These are phyloP conservation scores for Byssoonygena ceratinophila DNA, from an alignment of 2,329 filamentous ascomycete species.

Conservation along the genomic window DNA sequence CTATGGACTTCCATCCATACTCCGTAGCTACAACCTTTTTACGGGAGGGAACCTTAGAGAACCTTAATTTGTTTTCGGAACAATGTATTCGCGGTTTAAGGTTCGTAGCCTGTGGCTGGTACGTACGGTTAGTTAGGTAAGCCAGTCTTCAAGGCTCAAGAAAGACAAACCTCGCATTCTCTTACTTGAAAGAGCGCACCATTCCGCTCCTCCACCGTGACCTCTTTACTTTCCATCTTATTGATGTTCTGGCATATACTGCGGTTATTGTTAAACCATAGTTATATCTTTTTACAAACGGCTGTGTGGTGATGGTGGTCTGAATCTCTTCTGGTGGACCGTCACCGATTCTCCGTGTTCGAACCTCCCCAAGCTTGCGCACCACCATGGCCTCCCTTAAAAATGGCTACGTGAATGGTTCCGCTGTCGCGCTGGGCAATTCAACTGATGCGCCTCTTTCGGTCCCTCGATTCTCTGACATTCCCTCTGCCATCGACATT, in stretches of 20 bases:
- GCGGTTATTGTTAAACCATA: no score
- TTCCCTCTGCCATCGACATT: slow-evolving; percentile 54
- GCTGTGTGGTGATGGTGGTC: slow-evolving; percentile 2
- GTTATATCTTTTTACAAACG: background rate
- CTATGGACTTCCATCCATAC: no score
- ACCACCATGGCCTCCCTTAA: slow-evolving; percentile 41
- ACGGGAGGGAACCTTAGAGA: no score
- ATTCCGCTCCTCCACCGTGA: background rate
- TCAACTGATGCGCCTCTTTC: slow-evolving; percentile 26
- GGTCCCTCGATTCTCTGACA: slow-evolving; percentile 48
- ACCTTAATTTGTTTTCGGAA: no score
- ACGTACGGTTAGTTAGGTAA: background rate
- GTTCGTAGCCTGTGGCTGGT: background rate
- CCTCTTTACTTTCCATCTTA: background rate
- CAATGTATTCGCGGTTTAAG: no score
- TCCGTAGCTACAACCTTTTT: background rate
- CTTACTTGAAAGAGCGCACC: background rate
- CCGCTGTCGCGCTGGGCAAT: slow-evolving; percentile 22
- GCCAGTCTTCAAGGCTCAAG: background rate
- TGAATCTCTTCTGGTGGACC: background rate
- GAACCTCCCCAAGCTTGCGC: background rate
- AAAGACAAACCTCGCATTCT: background rate
- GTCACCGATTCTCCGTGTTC: background rate
- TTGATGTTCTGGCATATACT: background rate
- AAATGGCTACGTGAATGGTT: slow-evolving; percentile 42